Evolutionary conservation across 208 protist species (phyloP).

Genomic region (Herpetomonas tarakana): DNA sequence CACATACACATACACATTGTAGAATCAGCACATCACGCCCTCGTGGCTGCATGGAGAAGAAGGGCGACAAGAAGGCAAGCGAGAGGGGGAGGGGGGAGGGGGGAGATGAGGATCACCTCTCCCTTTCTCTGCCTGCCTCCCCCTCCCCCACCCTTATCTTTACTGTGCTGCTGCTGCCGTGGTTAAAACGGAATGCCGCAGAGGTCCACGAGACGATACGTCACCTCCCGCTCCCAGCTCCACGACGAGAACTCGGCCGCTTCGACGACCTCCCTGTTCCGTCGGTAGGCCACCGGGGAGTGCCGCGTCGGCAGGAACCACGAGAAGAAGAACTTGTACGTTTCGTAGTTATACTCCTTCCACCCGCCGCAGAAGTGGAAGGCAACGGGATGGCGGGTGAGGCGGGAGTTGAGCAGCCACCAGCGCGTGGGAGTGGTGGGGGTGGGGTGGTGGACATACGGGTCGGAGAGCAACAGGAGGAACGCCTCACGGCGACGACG

Average conservation of each 20-base stretch:
- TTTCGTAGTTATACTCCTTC: conserved; percentile 11
- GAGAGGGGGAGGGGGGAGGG: too few relatives aligned
- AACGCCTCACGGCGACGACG: neutral
- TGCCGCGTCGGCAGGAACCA: neutral
- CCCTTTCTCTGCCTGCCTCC: too few relatives aligned
- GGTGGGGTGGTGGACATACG: neutral
- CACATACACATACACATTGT: too few relatives aligned
- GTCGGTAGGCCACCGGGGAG: neutral
- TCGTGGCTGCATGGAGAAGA: too few relatives aligned
- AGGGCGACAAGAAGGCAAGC: too few relatives aligned
- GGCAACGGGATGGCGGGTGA: neutral
- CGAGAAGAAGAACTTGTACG: conserved; percentile 2
- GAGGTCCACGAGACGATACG: neutral
- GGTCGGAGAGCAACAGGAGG: neutral
- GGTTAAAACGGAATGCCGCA: neutral
- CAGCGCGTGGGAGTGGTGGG: neutral
- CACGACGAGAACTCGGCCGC: neutral
- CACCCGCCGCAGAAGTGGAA: conserved; percentile 9
- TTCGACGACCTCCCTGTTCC: neutral
- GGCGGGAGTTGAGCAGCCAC: neutral
- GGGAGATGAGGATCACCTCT: too few relatives aligned
- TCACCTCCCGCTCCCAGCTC: neutral
- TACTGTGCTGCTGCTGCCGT: too few relatives aligned
- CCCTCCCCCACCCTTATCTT: too few relatives aligned
- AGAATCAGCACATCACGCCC: too few relatives aligned